phyloP scores from a whole-genome alignment of 768 basidiomycete genomes.

The Rubroboletus satanas region DNA sequence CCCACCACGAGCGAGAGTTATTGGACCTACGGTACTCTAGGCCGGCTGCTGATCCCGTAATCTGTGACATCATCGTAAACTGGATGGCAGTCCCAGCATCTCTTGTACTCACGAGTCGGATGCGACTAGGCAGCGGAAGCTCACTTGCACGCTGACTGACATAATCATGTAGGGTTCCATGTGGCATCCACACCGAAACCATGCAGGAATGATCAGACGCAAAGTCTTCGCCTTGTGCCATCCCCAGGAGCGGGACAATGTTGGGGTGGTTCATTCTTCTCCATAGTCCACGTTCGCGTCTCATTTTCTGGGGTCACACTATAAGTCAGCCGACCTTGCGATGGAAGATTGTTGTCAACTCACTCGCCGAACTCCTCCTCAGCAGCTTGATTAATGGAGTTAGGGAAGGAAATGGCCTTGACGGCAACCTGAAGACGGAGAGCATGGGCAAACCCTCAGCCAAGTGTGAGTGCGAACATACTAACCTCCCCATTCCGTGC shows the following conservation, averaged over 20 bases:
- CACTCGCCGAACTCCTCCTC: background rate
- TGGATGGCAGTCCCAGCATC: background rate
- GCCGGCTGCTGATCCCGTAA: background rate
- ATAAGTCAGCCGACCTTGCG: background rate
- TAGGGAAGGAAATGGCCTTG: background rate
- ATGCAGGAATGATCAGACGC: conserved; percentile 4
- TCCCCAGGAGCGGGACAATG: conserved; percentile 8
- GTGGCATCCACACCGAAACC: conserved; percentile 8
- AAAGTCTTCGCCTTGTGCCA: background rate
- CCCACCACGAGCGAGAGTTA: background rate
- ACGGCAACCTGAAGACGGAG: conserved; percentile 4
- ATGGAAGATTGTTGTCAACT: background rate
- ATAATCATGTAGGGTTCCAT: background rate
- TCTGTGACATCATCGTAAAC: background rate
- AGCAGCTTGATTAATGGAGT: background rate
- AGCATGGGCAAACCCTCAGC: background rate
- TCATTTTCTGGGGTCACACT: background rate
- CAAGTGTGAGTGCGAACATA: background rate
- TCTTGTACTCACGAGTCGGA: no score
- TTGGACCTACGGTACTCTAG: background rate
- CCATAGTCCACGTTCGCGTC: conserved; percentile 8
- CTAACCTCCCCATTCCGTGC: background rate
- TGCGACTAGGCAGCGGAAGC: background rate
- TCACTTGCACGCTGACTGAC: background rate
- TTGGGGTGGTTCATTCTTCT: conserved; percentile 4